Conservation (phyloP, 805 yeast genomes). For the Kregervanrija delftensis region DNA sequence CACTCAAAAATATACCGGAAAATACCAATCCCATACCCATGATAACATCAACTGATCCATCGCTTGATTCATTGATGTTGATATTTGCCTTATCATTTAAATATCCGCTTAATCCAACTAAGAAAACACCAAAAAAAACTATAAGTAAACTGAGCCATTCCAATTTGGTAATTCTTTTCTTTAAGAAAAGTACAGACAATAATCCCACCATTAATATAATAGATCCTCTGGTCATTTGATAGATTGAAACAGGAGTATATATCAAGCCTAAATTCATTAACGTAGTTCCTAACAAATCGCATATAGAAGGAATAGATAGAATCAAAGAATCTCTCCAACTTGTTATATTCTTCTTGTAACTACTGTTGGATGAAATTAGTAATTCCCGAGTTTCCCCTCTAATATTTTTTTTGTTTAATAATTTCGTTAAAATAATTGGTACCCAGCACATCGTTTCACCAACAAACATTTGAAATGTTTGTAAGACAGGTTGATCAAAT, state of each 20-base stretch:
- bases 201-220: constrained; percentile 70
- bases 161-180: constrained; percentile 44
- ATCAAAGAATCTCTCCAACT: constrained; percentile 25
- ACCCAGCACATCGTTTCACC: constrained; percentile 51
- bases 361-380: neutral
- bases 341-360: constrained; percentile 9
- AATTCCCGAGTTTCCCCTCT: no score
- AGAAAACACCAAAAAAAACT: constrained; percentile 62
- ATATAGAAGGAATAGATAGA: constrained; percentile 56
- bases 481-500: constrained; percentile 75
- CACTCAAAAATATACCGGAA: constrained; percentile 60
- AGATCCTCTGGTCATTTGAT: constrained; percentile 83
- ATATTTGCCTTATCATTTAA: constrained; percentile 9
- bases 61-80: neutral
- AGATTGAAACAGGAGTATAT: constrained; percentile 70
- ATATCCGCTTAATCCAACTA: constrained; percentile 70
- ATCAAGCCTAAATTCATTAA: constrained; percentile 68
- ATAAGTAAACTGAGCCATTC: constrained; percentile 64
- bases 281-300: constrained; percentile 71
- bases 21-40: constrained; percentile 55
- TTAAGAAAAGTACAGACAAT: constrained; percentile 57
- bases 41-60: constrained; percentile 25
- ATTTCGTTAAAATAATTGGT: constrained; percentile 17
- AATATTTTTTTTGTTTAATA: neutral
- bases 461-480: constrained; percentile 74